A percentile compares a stretch with the other conserved stretches of the same genome.
These are phyloP conservation scores for Wickerhamiella azyma DNA, from an alignment of 805 yeast species.

Conservation along the genomic window DNA sequence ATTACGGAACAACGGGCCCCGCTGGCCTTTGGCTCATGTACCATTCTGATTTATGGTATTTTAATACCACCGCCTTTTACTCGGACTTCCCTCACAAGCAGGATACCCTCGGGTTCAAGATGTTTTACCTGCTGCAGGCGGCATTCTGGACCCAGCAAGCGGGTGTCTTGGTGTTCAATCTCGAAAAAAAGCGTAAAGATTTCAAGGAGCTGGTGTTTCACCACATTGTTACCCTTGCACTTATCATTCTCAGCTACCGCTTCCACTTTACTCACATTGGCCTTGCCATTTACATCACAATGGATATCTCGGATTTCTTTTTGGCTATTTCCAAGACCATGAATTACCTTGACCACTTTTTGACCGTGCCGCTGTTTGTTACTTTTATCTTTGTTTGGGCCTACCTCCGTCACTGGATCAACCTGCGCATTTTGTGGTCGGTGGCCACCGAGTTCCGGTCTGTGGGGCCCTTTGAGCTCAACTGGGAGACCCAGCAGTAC, in stretches of 20 bases:
- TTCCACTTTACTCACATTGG: conserved; percentile 98
- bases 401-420: conserved; percentile 78
- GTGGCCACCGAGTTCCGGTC: conserved; percentile 67
- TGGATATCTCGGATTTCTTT: conserved; percentile 92
- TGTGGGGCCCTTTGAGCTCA: conserved; percentile 66
- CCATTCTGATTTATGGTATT: conserved; percentile 74
- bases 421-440: conserved; percentile 49
- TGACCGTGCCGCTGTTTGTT: conserved; percentile 51
- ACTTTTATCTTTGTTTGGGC: conserved; percentile 68
- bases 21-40: conserved; percentile 83
- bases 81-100: conserved; percentile 68
- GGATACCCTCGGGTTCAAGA: conserved; percentile 56
- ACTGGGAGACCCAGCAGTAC: conserved; percentile 85
- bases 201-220: conserved; percentile 82
- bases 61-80: conserved; percentile 73
- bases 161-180: conserved; percentile 61
- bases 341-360: conserved; percentile 61
- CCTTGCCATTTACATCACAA: conserved; percentile 73
- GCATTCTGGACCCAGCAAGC: conserved; percentile 97
- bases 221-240: conserved; percentile 78
- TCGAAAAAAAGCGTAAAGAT: conserved; percentile 93
- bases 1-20: conserved; percentile 71
- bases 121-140: conserved; percentile 82
- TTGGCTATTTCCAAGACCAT: conserved; percentile 73
- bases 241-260: conserved; percentile 75